Base-by-base conservation (phyloP, 441 rosid species). In the Adansonia madagascariensis region DNA sequence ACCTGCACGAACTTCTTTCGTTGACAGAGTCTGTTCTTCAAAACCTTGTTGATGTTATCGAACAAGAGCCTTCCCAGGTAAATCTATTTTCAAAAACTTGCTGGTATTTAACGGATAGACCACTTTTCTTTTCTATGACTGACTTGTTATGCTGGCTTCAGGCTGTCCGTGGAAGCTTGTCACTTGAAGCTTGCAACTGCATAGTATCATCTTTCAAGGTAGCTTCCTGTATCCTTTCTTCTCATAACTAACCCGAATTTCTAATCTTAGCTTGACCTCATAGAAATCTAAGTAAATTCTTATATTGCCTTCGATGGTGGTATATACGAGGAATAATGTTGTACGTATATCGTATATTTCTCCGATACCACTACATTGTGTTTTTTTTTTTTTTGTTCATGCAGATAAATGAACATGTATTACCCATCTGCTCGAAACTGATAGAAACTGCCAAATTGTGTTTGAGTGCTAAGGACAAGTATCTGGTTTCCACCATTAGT, bases 141-240 rank as follows among this genome's bases (percentile, higher is more conserved):
- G 63, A 89, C 76, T 78, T 73, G 60, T 55, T 49, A 9, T 82
- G 47, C 75, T 80, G 81, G 62, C 68, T 61, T 27, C 75, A 93
- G 98, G 87, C 83, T 75, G 79, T 81, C 73, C 90, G 90, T 35
- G 97, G 98, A 82, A 82, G 76, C 81, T 80, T 93, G 89, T 97
- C 98, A 0, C 94, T 95, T 12, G 98, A 93, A 86, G 92, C 97
- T 81, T 93, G 97, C 87, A 92, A 92, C 84, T 92, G 90, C 82
- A 84, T 95, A 75, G 90, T 89, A 75, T 83, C 88, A 10, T 86
- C 95, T 62, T 82, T 92, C 83, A 79, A 79, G 75, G 98, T 95
- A 89, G 52, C 85, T 78, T 75, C 44, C 35, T 69, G 0, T 70
- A 59, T 22, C 71, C 68, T 63, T 70, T 80, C 44, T 44, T 22